Conservation (phyloP, 2,329 filamentous ascomycete genomes). For the Botrytis squamosa region DNA sequence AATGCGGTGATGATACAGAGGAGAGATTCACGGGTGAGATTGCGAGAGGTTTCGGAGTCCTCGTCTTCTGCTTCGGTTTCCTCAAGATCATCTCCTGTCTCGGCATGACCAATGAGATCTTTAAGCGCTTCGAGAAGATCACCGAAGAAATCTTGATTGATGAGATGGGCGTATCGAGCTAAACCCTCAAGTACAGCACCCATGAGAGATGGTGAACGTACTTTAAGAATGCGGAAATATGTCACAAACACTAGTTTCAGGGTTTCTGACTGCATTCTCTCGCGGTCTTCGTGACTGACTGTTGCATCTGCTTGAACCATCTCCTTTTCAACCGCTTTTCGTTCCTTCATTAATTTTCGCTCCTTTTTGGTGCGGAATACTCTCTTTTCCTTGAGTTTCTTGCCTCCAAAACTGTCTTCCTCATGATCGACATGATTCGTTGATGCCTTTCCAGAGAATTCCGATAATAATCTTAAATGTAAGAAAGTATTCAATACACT, state of each 20-base stretch:
- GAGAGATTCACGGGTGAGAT: conserved; percentile 80
- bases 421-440: conserved; percentile 66
- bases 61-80: conserved; percentile 47
- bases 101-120: conserved; percentile 80
- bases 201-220: conserved; percentile 79
- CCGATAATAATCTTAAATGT: conserved; percentile 80
- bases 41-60: conserved; percentile 59
- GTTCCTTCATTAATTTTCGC: conserved; percentile 79
- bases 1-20: conserved; percentile 96
- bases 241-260: conserved; percentile 92
- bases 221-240: conserved; percentile 93
- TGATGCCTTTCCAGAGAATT: conserved; percentile 83
- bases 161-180: conserved; percentile 90
- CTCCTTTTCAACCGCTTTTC: conserved; percentile 86
- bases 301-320: conserved; percentile 89
- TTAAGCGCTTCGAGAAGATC: conserved; percentile 92
- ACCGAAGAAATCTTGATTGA: conserved; percentile 99
- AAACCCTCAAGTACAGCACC: conserved; percentile 95
- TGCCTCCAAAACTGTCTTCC: conserved; percentile 46
- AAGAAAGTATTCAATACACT: conserved; percentile 87
- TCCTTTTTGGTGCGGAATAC: conserved; percentile 87
- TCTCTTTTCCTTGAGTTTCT: conserved; percentile 70
- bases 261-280: conserved; percentile 92
- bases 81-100: conserved; percentile 51
- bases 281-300: conserved; percentile 88